These are phyloP conservation scores for Talaromyces sp. DNA, from an alignment of 2,329 filamentous ascomycete genomes.

Conservation along the genomic window DNA sequence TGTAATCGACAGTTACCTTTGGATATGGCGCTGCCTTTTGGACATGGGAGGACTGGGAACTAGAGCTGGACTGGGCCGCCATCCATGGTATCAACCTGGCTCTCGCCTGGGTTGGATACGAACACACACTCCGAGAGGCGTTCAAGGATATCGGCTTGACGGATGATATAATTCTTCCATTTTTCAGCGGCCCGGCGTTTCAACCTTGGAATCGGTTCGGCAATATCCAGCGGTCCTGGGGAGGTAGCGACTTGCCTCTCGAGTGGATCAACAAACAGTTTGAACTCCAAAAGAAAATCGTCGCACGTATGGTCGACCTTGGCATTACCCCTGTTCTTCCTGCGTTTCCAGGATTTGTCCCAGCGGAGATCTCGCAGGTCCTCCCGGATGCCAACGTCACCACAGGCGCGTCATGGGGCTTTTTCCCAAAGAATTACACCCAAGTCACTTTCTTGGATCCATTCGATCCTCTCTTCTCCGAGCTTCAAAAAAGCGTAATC, in stretches of 20 bases:
- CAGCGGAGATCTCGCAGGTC: conserved; percentile 34
- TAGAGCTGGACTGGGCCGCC: conserved; percentile 49
- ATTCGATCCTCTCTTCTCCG: conserved; percentile 37
- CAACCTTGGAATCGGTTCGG: conserved; percentile 51
- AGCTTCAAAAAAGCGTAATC: conserved; percentile 45
- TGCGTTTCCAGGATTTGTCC: conserved; percentile 48
- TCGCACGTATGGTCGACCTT: conserved; percentile 46
- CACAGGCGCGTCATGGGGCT: conserved; percentile 41
- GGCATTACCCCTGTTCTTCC: conserved; percentile 51
- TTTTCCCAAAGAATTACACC: conserved; percentile 38
- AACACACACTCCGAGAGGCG: conserved; percentile 46
- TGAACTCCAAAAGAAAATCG: conserved; percentile 41
- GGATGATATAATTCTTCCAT: conserved; percentile 40
- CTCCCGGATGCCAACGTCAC: conserved; percentile 41
- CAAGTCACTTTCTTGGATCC: conserved; percentile 47
- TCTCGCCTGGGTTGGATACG: conserved; percentile 48
- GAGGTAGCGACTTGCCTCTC: conserved; percentile 34
- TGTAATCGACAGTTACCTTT: conserved; percentile 39
- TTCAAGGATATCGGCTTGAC: conserved; percentile 44
- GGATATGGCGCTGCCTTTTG: conserved; percentile 49
- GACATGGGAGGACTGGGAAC: conserved; percentile 51
- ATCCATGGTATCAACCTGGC: conserved; percentile 48
- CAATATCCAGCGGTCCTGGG: conserved; percentile 50
- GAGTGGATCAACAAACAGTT: conserved; percentile 46
- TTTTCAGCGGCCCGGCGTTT: conserved; percentile 48